Base-by-base conservation (phyloP, 768 basidiomycete species). In the Kwoniella europaea region DNA sequence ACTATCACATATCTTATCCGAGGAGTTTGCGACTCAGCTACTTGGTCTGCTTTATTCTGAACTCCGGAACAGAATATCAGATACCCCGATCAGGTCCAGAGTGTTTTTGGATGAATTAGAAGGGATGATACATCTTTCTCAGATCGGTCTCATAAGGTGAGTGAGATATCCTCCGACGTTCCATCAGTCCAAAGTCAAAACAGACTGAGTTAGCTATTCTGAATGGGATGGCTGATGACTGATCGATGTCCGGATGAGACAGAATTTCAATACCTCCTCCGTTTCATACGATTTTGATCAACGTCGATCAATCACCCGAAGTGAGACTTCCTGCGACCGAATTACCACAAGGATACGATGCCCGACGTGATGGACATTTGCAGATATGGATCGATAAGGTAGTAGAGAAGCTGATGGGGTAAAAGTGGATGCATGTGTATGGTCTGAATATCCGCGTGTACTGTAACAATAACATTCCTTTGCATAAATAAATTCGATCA, bases 21-120 rank as follows among this genome's bases (percentile, higher is more conserved):
- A 71, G n/a, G 79, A 78, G 18, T 64, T 80, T 12, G 65, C 67
- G 4, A 15, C 24, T 10, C 77, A 79, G 52, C 41, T 79, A 5
- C 59, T 75, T 4, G 7, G 18, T 52, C 46, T 35, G 63, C 52
- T 52, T 15, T 1, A 24, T 24, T 12, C 46, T 4, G 29, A 43
- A 12, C 18, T 66, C 27, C 44, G 50, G 13, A 20, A 50, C 10
- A 10, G 35, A 43, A 18, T 68, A 12, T 50, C 24, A 1, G 53
- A n/a, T 50, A 27, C 16, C n/a, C 27, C 24, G 27, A 46, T 46
- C 53, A 52, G 50, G 18, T 41, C 53, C 29, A 18, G 20, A 24
- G 10, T 74, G 24, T 74, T 71, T 55, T 50, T 69, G 10, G 74
- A 74, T 44, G 67, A 74, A 35, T 55, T 74, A 4, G 70, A 74